Evolutionary conservation across 768 basidiomycete genomes (phyloP), one percentile per base, ranked within the genome.

Genomic region (Russula vinacea): DNA sequence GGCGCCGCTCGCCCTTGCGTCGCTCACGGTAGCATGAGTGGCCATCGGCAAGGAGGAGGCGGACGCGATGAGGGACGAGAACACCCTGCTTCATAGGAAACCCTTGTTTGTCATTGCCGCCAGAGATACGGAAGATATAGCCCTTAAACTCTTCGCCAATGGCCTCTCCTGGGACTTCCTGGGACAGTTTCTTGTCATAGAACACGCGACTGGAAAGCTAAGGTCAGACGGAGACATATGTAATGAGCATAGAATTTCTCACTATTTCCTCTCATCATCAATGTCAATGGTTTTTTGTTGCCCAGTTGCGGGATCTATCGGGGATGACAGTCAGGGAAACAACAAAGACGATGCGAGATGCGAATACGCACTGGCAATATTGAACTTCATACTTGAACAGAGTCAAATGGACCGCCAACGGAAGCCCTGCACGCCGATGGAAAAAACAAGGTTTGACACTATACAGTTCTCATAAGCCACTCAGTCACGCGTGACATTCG

Each of bases 1-100:
- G 91, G 84, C 92, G 94, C 79, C 96, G 92, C 80, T 99, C 95
- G 74, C 96, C 96, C 55, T 82, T 78, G 77, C 94, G 91, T 74
- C 94, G 91, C 69, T 82, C 77, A 71, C 96, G 93, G 85, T 92
- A 98, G 85, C 96, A 98, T 37, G 95, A 96, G 87, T 98, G 96
- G 57, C 94, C 94, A 76, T 96, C 92, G 67, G 91, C 72, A 74
- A 99, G 90, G 73, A 98, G 91, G 69, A 99, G 90, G 67, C 85
- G 82, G 71, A 95, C 92, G 84, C 96, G 94, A 81, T 92, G 75
- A 64, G 92, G 92, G 72, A 96, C 84, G 66, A 98, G 90, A 70
- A 98, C 91, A 80, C 96, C 95, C 81, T 99, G 96, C 80, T 98
- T 98, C 94, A 98, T 97, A 54, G 94, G 94, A 84, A 97, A 96